Percentiles rank a stretch among this genome's conserved stretches.
phyloP scores from a whole-genome alignment of 495 filamentous ascomycete species.

The Daldinia loculata region DNA sequence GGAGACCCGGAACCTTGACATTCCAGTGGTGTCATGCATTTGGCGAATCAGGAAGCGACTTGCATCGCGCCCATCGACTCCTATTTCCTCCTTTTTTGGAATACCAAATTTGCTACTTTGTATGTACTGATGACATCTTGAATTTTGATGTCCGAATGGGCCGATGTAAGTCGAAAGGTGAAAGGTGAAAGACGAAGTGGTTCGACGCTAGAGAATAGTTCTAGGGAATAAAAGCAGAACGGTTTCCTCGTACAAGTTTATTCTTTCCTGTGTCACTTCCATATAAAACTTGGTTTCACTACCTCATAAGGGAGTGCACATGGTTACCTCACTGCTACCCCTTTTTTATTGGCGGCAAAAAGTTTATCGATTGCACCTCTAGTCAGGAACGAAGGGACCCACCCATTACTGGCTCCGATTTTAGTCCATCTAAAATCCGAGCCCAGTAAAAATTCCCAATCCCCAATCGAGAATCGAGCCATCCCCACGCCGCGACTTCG shows the following conservation, averaged over 20 bases:
- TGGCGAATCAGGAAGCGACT: conserved; percentile 27
- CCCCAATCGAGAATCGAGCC: conserved; percentile 13
- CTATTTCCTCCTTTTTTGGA: conserved; percentile 24
- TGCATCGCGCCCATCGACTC: conserved; percentile 16
- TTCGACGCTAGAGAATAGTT: conserved; percentile 20
- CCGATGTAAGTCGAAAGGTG: conserved; percentile 24
- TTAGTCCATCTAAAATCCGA: conserved; percentile 30
- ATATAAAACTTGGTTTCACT: not conserved
- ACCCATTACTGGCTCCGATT: conserved; percentile 14
- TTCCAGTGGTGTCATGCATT: conserved; percentile 38
- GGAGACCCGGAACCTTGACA: conserved; percentile 36
- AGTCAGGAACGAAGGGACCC: conserved; percentile 28
- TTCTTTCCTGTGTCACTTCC: conserved; percentile 2
- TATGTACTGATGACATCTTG: conserved; percentile 26
- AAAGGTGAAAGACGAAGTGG: conserved; percentile 13
- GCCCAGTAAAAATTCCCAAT: conserved; percentile 14
- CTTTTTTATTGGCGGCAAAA: conserved; percentile 3
- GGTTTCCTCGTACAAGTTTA: not conserved
- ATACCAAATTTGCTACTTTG: conserved; percentile 12
- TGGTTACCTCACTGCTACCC: not conserved
- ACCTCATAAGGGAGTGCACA: no score
- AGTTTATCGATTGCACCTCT: conserved; percentile 24
- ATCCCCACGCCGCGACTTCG: conserved; percentile 22
- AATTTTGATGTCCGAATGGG: conserved; percentile 24
- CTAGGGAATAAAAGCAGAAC: conserved; percentile 31